Evolutionary conservation across 768 basidiomycete genomes (phyloP).

Genomic region (Lanmaoa pseudosensibilis): DNA sequence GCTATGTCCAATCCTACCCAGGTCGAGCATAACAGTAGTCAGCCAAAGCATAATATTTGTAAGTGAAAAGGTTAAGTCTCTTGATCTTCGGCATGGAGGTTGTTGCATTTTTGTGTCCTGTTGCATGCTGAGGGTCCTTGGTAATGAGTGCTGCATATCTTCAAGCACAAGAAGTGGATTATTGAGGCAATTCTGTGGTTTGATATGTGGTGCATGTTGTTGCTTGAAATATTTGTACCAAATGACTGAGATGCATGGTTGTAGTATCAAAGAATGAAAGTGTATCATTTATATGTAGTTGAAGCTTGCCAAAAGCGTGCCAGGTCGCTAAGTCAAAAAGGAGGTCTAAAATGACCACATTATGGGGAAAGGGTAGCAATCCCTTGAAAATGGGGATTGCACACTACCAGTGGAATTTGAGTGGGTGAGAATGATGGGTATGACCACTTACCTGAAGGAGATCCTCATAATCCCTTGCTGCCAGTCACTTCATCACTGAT

Average conservation of each 20-base stretch:
- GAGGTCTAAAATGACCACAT: too few species aligned
- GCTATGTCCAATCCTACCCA: too few species aligned
- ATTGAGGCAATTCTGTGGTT: background rate
- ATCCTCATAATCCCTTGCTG: background rate
- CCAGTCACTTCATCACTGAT: background rate
- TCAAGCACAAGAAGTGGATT: background rate
- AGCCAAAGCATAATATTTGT: constrained; percentile 16
- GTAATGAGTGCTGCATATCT: background rate
- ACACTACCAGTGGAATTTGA: too few species aligned
- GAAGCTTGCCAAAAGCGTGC: background rate
- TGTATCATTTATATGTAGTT: background rate
- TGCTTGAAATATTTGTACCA: background rate
- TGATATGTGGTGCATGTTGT: background rate
- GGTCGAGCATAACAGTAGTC: too few species aligned
- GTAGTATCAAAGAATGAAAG: background rate
- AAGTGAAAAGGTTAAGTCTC: constrained; percentile 12
- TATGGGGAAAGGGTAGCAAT: too few species aligned
- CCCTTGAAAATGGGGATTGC: too few species aligned
- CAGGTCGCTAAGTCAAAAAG: background rate
- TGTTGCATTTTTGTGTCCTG: rapidly evolving
- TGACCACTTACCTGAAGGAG: too few species aligned
- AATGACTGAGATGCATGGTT: background rate
- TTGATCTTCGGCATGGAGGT: background rate
- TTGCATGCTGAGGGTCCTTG: background rate
- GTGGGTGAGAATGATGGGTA: too few species aligned